Conservation (phyloP, 2,329 filamentous ascomycete species). For the Aureobasidium leucospermi region DNA sequence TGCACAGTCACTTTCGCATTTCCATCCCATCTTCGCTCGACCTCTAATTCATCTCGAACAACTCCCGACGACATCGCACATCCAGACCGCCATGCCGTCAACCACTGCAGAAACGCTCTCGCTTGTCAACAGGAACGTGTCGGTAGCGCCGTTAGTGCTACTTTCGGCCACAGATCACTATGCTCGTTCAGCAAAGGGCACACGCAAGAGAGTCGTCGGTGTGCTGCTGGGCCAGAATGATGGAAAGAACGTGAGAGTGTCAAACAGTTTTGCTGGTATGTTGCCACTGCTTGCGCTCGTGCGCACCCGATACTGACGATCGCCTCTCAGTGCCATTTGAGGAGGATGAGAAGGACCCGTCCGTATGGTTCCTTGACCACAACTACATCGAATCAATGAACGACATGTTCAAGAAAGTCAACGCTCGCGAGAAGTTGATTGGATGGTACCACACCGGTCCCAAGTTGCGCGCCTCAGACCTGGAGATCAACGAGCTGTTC, state of each 20-base stretch:
- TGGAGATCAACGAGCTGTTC: constrained; percentile 99
- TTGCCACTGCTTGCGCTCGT: constrained; percentile 17
- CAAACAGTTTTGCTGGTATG: constrained; percentile 96
- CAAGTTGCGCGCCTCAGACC: constrained; percentile 89
- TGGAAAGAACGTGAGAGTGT: constrained; percentile 91
- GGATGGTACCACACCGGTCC: constrained; percentile 99
- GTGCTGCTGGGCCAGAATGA: constrained; percentile 93
- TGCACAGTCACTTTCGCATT: constrained; percentile 5
- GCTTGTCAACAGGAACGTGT: constrained; percentile 89
- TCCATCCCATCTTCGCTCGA: background rate
- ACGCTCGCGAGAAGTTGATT: constrained; percentile 96
- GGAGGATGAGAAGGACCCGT: constrained; percentile 96
- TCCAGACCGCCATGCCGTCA: constrained; percentile 65
- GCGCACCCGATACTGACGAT: constrained; percentile 13
- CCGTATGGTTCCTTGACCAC: constrained; percentile 98
- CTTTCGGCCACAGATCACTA: constrained; percentile 98
- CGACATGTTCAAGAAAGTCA: constrained; percentile 99
- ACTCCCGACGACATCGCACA: background rate
- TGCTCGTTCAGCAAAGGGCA: constrained; percentile 85
- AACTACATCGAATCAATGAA: constrained; percentile 99
- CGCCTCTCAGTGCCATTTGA: constrained; percentile 76
- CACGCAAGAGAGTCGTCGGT: constrained; percentile 82
- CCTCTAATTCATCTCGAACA: background rate
- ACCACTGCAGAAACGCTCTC: constrained; percentile 95
- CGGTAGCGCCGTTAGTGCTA: constrained; percentile 93